Base-by-base conservation (phyloP, 768 basidiomycete genomes). In the Boletus vinaceobasis region DNA sequence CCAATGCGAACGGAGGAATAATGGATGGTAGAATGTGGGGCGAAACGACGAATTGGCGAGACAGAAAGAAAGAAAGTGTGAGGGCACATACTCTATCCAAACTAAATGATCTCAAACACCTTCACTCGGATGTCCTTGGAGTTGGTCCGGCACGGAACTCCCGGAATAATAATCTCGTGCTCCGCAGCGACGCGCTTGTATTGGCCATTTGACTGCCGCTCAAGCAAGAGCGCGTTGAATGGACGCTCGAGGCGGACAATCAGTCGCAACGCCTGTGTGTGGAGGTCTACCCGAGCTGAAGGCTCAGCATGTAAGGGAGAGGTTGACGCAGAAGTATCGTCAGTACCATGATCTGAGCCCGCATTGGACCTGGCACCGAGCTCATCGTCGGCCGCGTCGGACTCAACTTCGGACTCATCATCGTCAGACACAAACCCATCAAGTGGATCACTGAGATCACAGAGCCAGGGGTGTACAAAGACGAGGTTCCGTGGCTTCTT, bases 211-310 rank as follows among this genome's bases (percentile, higher is more conserved):
- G 42, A 3, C 27, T 54, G 52, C 13, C 32, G 14, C 37, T 47
- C 45, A 0, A 60, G 57, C 27, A 60, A 36, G 26, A 48, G 33
- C 9, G 49, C 46, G 5, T 43, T 27, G 48, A 57, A 60, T 6
- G 51, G 29, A 5, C 21, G 39, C 21, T 26, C 33, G 15, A 60
- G 48, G n/a, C 21, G 36, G 17, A 19, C 44, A 14, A 60, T 31
- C 29, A 58, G 21, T 14, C 21, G 44, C 46, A 54, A 19, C 7
- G 56, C 56, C 7, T 7, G 52, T 5, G 33, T 33, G 26, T 19
- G 42, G 15, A 9, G 15, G 32, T 52, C 55, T 5, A 37, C 26
- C 0, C 7, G 31, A 6, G 29, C 11, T 17, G 35, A 44, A 35
- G 33, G 40, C 7, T 40, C 13, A 7, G 40, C 21, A 23, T 40